Base-by-base conservation (phyloP, 2,329 filamentous ascomycete genomes). In the Aureobasidium musti region DNA sequence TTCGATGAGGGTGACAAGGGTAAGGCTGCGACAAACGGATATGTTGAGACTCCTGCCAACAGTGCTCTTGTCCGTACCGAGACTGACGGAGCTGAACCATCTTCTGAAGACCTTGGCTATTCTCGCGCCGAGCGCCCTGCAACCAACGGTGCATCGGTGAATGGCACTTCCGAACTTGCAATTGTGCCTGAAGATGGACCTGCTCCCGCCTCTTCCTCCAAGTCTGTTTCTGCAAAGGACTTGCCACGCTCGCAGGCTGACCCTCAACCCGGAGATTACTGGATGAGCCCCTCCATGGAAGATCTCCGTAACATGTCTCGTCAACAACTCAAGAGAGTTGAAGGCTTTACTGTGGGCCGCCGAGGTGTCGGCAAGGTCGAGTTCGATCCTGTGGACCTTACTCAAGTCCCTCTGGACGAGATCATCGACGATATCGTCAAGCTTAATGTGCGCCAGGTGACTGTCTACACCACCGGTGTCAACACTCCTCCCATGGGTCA, bases 341-440 rank as follows among this genome's bases (percentile, higher is more conserved):
- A 83, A 8, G 84, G 87, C 72, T 92, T 98, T 73, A 88, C 86
- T 4, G 90, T 98, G 54, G 95, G 95, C 28, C 91, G 95, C 66
- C 82, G 90, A 30, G 88, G 90, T 67, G 89, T 92, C 71, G 96
- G 95, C 56, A 85, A 87, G 66, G 90, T 99, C 69, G 86, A 85
- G 28, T 99, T 99, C 79, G 87, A 90, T 75, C 83, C 88, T 6
- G 92, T 97, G 39, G 94, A 99, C 77, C 83, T 99, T 28, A 94
- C 86, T 68, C 86, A 83, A 60, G 85, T 96, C 67, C 86, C 93
- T 63, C 79, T 97, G 2, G 91, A 97, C 70, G 85, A 91, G n/a
- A 84, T 99, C 28, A 89, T 86, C 60, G 90, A 85, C 56, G 85
- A 84, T 30, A 89, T 97, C 72, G 90, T 98, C 41, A 82, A 88